These are phyloP conservation scores for Dothideomycetes sp. DNA, from an alignment of 2,329 filamentous ascomycete species.

Conservation along the genomic window DNA sequence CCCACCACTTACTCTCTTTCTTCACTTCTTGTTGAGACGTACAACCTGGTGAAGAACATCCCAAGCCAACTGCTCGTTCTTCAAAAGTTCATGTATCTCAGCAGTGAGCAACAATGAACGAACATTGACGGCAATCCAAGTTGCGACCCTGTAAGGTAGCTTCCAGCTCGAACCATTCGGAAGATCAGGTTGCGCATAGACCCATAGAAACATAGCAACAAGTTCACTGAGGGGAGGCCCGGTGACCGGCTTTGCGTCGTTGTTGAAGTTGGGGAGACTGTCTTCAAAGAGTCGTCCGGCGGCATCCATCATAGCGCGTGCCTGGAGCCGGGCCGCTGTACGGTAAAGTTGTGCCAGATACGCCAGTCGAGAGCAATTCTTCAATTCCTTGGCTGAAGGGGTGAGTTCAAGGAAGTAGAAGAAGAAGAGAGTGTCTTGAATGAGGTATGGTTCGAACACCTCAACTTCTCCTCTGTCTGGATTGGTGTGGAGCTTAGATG, in stretches of 20 bases:
- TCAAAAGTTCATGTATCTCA: background rate
- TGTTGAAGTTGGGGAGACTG: conserved; percentile 4
- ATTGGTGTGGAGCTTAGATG: too few relatives aligned
- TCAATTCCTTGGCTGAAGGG: background rate
- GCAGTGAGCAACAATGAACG: background rate
- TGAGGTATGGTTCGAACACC: too few relatives aligned
- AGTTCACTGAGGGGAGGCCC: background rate
- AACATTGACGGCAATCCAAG: background rate
- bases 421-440: conserved; percentile 7
- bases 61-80: background rate
- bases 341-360: conserved; percentile 2
- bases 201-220: conserved; percentile 1
- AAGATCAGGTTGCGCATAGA: conserved; percentile 2
- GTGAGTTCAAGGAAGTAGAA: too few relatives aligned
- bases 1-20: too few relatives aligned
- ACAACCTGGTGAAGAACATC: too few relatives aligned
- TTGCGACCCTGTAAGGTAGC: conserved; percentile 1
- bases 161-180: conserved; percentile 1
- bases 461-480: too few relatives aligned
- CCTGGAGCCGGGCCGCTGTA: conserved; percentile 5
- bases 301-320: background rate
- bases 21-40: too few relatives aligned
- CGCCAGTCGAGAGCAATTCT: background rate
- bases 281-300: background rate
- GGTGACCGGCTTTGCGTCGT: background rate